Evolutionary conservation across 768 basidiomycete genomes (phyloP), one percentile per base, ranked within the genome.

Genomic region (Rubroboletus satanas): DNA sequence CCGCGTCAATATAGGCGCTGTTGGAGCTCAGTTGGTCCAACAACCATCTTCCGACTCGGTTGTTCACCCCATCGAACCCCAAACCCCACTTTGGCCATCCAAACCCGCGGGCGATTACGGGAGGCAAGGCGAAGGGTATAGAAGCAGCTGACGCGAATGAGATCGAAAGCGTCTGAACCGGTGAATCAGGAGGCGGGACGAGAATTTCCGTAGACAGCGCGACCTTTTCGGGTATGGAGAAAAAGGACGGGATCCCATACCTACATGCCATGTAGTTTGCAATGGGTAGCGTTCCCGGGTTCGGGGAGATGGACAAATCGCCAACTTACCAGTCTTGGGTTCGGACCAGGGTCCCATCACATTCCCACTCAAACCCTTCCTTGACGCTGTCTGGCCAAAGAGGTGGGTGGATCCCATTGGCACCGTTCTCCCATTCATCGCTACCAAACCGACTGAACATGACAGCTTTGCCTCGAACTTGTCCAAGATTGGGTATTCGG

Each of bases 1-100:
- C 58, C 14, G 17, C 55, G 43, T 56, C 47, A 2, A n/a, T 7
- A 12, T 5, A 21, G 32, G 33, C 39, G 8, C 53, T 17, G 3
- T 47, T 49, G 2, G 47, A 41, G 33, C 55, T 55, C 28, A 93
- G 69, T 55, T 74, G 70, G 37, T 81, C 78, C 42, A 93, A 65
- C 18, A 93, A 66, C 88, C 91, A 96, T 51, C 72, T 73, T 3
- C 80, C 85, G 4, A 92, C 73, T n/a, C 85, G 78, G 23, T 76
- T 77, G 64, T 98, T 98, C 38, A 94, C 85, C 2, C 94, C 94
- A 66, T 90, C 85, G n/a, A 93, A 75, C 5, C 93, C 93, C 7
- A 93, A 63, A 3, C 87, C 85, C 71, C 79, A 75, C 36, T 77
- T 73, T 0, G 91, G 90, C 85, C 85, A 93, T 14, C 93, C 92